phyloP scores from a whole-genome alignment of 306 rosid genomes.

The Citrullus colocynthis region DNA sequence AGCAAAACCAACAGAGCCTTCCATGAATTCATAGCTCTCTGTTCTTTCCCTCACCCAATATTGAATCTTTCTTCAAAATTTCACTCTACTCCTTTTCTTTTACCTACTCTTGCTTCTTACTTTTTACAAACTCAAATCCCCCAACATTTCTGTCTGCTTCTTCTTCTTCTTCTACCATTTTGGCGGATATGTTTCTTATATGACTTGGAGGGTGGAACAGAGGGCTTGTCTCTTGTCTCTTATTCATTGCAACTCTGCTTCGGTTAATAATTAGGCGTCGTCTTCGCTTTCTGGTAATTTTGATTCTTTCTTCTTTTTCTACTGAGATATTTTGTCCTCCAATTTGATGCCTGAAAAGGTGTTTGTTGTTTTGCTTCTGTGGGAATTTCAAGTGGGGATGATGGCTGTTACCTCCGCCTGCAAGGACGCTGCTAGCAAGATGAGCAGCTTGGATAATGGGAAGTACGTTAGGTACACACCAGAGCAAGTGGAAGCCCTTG shows the following conservation, averaged over 20 bases:
- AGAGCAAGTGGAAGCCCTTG: constrained; percentile 92
- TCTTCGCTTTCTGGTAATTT: not conserved
- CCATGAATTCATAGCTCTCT: not conserved
- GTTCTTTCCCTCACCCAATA: too few relatives aligned
- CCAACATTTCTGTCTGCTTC: too few relatives aligned
- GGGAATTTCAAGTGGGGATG: constrained; percentile 28
- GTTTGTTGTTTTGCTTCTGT: not conserved
- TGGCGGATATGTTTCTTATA: not conserved
- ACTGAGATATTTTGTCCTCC: not conserved
- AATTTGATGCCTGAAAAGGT: not conserved
- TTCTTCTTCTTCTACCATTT: not conserved
- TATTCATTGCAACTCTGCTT: not conserved
- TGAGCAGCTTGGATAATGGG: constrained; percentile 66
- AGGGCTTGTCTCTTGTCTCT: not conserved
- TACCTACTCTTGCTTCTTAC: too few relatives aligned
- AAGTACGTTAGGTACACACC: constrained; percentile 95
- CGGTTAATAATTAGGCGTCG: not conserved
- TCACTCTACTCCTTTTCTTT: too few relatives aligned
- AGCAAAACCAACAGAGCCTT: constrained; percentile 22
- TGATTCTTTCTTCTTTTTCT: not conserved
- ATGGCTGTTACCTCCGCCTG: constrained; percentile 63
- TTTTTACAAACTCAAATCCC: too few relatives aligned
- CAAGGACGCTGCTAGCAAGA: constrained; percentile 52
- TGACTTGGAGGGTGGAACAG: not conserved
- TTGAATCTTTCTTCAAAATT: too few relatives aligned